Conservation (phyloP, 192 early-diverging fungal species). For the Coemansia aciculifera region DNA sequence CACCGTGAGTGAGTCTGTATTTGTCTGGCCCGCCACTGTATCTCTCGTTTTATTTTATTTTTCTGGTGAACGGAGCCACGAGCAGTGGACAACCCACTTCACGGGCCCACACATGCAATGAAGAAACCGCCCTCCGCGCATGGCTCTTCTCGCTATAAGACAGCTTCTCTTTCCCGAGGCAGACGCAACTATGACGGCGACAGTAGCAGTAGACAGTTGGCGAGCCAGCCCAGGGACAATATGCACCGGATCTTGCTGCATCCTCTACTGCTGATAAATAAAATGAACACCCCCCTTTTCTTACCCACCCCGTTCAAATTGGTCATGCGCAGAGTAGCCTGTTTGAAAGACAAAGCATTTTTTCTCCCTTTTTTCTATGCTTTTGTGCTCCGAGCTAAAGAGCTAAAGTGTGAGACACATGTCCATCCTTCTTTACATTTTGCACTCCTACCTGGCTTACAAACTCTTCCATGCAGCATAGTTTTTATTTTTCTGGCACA, state of each 20-base stretch:
- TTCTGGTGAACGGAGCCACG: not conserved
- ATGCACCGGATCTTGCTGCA: not conserved
- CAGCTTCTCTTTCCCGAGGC: not conserved
- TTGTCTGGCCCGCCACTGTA: constrained; percentile 5
- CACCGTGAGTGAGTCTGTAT: not conserved
- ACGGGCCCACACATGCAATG: constrained; percentile 1
- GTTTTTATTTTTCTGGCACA: not conserved
- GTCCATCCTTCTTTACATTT: not conserved
- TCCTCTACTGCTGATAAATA: not conserved
- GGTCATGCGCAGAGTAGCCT: constrained; percentile 3
- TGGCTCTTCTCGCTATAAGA: not conserved
- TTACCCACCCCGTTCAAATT: not conserved
- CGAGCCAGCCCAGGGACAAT: constrained; percentile 9
- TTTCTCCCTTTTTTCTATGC: not conserved
- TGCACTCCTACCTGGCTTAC: not conserved
- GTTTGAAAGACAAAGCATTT: not conserved
- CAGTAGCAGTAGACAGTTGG: not conserved
- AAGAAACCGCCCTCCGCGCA: not conserved
- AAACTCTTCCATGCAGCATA: not conserved
- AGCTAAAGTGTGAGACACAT: constrained; percentile 1
- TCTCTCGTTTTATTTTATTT: constrained; percentile 1
- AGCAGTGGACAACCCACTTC: not conserved
- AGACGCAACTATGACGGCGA: constrained; percentile 1
- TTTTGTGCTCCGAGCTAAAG: not conserved
- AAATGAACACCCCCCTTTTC: not conserved